Evolutionary conservation across 306 rosid genomes (phyloP).

Genomic region (Gleditsia sinensis): DNA sequence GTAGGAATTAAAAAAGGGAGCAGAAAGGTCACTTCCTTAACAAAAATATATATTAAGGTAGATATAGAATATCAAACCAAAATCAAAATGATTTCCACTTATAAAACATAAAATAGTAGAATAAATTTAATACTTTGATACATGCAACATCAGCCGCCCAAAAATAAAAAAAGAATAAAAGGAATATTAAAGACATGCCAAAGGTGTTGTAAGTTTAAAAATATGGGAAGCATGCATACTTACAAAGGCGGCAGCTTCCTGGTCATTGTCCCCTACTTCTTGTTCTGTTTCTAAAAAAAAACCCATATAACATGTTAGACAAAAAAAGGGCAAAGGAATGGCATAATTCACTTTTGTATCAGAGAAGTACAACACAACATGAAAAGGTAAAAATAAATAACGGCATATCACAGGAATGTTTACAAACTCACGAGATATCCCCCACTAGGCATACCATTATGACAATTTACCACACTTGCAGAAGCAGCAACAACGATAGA

Average conservation of each 20-base stretch:
- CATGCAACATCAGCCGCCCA: not conserved
- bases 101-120: not conserved
- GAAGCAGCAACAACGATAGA: not conserved
- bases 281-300: constrained; percentile 43
- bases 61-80: not conserved
- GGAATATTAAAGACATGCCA: not conserved
- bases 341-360: not conserved
- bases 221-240: constrained; percentile 41
- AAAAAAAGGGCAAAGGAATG: constrained; percentile 1
- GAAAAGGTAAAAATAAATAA: not conserved
- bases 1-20: not conserved
- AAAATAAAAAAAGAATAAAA: not conserved
- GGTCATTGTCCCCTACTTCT: constrained; percentile 39
- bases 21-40: not conserved
- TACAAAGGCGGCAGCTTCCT: constrained; percentile 54
- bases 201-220: constrained; percentile 12
- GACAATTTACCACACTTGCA: not conserved
- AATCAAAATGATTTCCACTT: not conserved
- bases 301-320: constrained; percentile 3
- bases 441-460: not conserved
- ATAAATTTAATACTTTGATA: not conserved
- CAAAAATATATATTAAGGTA: not conserved
- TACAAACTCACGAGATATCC: constrained; percentile 15
- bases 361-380: not conserved
- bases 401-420: constrained; percentile 4